Evolutionary conservation across 1,139 yeast genomes (phyloP).

Genomic region (Lodderomyces orthopsilosis): DNA sequence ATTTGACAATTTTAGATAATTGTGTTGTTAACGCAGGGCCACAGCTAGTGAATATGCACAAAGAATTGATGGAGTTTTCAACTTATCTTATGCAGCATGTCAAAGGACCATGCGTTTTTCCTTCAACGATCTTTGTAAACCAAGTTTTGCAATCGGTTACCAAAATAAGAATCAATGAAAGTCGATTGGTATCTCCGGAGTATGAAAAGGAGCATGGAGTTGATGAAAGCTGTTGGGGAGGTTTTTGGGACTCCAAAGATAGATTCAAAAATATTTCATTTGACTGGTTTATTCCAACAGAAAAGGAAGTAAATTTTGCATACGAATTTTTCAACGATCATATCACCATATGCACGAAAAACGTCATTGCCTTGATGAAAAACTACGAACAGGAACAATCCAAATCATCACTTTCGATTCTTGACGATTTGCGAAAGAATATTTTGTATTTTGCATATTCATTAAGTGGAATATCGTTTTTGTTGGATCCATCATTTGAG

Average conservation of each 20-base stretch:
- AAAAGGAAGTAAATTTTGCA: slow-evolving; percentile 59
- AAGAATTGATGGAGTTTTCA: slow-evolving; percentile 51
- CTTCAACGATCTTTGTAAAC: slow-evolving; percentile 54
- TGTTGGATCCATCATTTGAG: slow-evolving; percentile 68
- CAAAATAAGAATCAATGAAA: slow-evolving; percentile 55
- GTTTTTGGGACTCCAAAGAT: slow-evolving; percentile 51
- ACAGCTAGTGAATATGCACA: slow-evolving; percentile 41
- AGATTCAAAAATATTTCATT: slow-evolving; percentile 52
- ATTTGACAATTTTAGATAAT: slow-evolving; percentile 68
- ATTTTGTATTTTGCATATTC: slow-evolving; percentile 58
- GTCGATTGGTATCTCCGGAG: slow-evolving; percentile 48
- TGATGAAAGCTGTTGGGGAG: slow-evolving; percentile 70
- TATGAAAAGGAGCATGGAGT: slow-evolving; percentile 31
- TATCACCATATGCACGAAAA: slow-evolving; percentile 41
- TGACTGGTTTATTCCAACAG: slow-evolving; percentile 73
- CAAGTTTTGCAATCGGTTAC: slow-evolving; percentile 67
- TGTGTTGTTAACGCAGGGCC: slow-evolving; percentile 67
- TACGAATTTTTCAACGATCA: slow-evolving; percentile 55
- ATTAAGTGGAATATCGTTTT: slow-evolving; percentile 69
- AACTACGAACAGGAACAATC: slow-evolving; percentile 17
- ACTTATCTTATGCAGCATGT: slow-evolving; percentile 53
- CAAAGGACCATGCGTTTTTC: slow-evolving; percentile 59
- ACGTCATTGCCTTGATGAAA: slow-evolving; percentile 40
- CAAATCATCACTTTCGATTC: slow-evolving; percentile 21
- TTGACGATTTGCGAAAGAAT: slow-evolving; percentile 55